A percentile compares a stretch with the other conserved stretches of the same genome.
These are phyloP conservation scores for Diplodia scrobiculata DNA, from an alignment of 2,329 filamentous ascomycete species.

Conservation along the genomic window DNA sequence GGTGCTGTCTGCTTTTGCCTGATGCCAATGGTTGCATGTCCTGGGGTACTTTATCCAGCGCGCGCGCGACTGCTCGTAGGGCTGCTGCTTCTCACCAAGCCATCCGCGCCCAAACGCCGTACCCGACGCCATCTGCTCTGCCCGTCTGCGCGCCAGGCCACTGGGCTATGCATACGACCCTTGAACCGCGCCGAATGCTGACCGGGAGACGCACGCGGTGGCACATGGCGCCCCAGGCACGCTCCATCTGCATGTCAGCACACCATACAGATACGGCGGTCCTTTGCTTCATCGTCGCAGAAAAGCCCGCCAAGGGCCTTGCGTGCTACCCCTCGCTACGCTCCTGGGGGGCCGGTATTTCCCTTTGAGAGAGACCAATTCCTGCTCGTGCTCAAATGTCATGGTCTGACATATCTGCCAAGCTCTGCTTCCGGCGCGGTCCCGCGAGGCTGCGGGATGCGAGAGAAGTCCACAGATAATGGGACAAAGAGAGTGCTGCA, in stretches of 20 bases:
- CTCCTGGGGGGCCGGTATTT: neutral
- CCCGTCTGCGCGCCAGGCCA: conserved; percentile 2
- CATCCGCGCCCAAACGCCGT: neutral
- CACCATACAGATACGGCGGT: neutral
- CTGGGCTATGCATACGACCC: neutral
- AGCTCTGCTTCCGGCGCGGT: neutral
- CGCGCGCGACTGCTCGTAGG: conserved; percentile 8
- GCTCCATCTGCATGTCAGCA: conserved; percentile 23
- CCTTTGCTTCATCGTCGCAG: neutral
- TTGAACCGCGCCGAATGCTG: neutral
- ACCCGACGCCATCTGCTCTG: neutral
- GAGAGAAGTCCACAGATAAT: too few species aligned
- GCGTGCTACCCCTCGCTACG: conserved; percentile 6
- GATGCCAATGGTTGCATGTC: conserved; percentile 5
- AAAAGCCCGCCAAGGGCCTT: neutral
- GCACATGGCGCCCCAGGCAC: conserved; percentile 26
- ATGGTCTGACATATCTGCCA: conserved; percentile 6
- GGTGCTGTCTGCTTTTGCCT: neutral
- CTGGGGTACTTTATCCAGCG: conserved; percentile 2
- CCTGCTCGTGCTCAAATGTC: neutral
- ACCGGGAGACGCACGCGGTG: conserved; percentile 13
- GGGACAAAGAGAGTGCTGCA: neutral
- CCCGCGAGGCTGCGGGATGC: neutral
- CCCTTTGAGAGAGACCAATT: neutral
- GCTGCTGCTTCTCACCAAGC: conserved; percentile 5